Base-by-base conservation (phyloP, 768 basidiomycete species). In the Boletus speciosus region DNA sequence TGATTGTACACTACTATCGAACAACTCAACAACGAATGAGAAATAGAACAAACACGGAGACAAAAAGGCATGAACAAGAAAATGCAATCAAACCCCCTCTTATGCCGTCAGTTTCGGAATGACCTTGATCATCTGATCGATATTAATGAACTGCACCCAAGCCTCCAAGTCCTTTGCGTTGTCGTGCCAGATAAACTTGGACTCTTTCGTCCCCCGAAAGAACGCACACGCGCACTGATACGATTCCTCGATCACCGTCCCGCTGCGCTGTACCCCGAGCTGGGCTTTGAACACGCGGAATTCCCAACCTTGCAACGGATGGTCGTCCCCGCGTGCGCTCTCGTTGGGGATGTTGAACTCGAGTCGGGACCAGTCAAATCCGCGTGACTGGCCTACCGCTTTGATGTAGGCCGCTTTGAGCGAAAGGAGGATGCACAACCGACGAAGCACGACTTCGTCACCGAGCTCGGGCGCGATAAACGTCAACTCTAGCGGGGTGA, bases 101-200 rank as follows among this genome's bases (percentile, higher is more conserved):
- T 59, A 70, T n/a, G 88, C 87, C 41, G 78, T 80, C 51, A 90
- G 71, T 69, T 90, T 90, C 19, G 84, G 83, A 16, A 88, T 81
- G 56, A 90, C 88, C 61, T 86, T 86, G 66, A 89, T 76, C 75
- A 91, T 81, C 70, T 90, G 85, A 71, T 90, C 87, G 52, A 90
- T 83, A 55, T 84, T 87, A 62, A 91, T 83, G 61, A 90, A 92
- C 71, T 91, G 88, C 14, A 91, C 86, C 88, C 89, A 90, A 34
- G 78, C 81, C 64, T 86, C 86, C 55, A 91, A 66, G 42, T 88
- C 82, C 61, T 84, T 82, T 39, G 75, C 68, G 27, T 81, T 81
- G 43, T 84, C 80, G 53, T 89, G 81, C 81, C 84, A 91, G 15
- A 91, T 78, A 60, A 90, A 90, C 55, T 75, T 82, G 51, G 81